Evolutionary conservation across 768 basidiomycete species (phyloP).

Genomic region (Chalciporus pseudorubinellus): DNA sequence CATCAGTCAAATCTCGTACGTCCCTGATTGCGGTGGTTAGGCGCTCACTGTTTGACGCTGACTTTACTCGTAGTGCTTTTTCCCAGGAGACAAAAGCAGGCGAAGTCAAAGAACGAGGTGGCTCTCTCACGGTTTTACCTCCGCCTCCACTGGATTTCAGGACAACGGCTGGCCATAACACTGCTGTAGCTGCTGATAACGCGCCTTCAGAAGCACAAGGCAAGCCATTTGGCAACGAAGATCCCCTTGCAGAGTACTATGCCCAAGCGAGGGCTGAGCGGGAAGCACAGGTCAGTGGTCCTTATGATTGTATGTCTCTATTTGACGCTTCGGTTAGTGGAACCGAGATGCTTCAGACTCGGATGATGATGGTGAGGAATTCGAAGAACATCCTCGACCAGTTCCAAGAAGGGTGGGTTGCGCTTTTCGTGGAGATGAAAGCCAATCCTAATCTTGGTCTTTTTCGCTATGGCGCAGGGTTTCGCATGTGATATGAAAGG

Average conservation of each 20-base stretch:
- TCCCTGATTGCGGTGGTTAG: background rate
- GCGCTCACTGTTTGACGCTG: conserved; percentile 8
- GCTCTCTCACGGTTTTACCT: conserved; percentile 21
- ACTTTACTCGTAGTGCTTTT: conserved; percentile 33
- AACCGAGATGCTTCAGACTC: conserved; percentile 36
- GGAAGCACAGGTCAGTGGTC: conserved; percentile 40
- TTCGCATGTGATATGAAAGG: conserved; percentile 62
- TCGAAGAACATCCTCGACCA: conserved; percentile 16
- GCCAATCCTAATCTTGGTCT: background rate
- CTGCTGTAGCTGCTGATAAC: background rate
- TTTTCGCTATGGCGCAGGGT: conserved; percentile 38
- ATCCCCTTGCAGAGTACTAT: conserved; percentile 69
- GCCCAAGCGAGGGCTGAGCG: conserved; percentile 49
- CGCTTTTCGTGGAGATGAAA: background rate
- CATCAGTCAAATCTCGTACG: no score
- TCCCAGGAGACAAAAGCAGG: conserved; percentile 30
- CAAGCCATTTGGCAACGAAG: conserved; percentile 24
- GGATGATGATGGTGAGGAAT: conserved; percentile 31
- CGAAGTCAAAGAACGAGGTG: background rate
- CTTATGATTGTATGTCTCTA: background rate
- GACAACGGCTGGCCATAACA: background rate
- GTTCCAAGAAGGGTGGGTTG: conserved; percentile 31
- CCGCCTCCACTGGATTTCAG: conserved; percentile 24
- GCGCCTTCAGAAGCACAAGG: background rate
- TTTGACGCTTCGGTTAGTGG: conserved; percentile 22